Evolutionary conservation across 1,139 yeast species (phyloP).

Genomic region (Geotrichum cucujoidarum): DNA sequence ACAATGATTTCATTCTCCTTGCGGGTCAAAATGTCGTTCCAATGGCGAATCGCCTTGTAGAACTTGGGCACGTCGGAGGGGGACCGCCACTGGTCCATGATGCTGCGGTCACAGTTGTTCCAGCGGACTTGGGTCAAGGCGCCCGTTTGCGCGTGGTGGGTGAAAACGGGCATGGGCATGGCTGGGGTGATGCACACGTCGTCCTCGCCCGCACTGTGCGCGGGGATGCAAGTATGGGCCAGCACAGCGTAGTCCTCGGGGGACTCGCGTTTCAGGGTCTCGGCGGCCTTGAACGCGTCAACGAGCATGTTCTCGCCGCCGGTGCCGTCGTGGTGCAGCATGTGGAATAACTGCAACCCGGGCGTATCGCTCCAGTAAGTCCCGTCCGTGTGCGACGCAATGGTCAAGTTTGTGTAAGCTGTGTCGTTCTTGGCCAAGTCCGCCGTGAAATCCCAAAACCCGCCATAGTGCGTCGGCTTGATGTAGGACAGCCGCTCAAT

Average conservation of each 20-base stretch:
- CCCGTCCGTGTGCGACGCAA: conserved; percentile 69
- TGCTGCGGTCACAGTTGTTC: conserved; percentile 71
- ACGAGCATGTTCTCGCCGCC: conserved; percentile 74
- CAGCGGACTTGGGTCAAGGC: conserved; percentile 63
- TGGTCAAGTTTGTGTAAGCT: conserved; percentile 67
- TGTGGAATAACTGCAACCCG: conserved; percentile 67
- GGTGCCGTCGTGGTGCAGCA: conserved; percentile 58
- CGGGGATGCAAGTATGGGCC: conserved; percentile 54
- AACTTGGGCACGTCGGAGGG: conserved; percentile 54
- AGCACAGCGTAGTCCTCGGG: conserved; percentile 56
- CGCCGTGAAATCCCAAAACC: conserved; percentile 77
- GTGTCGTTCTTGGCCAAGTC: conserved; percentile 68
- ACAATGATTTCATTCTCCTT: conserved; percentile 52
- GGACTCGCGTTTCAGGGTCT: conserved; percentile 43
- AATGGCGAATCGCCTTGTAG: conserved; percentile 55
- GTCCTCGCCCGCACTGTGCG: conserved; percentile 74
- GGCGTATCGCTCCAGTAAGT: conserved; percentile 78
- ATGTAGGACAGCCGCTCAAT: conserved; percentile 60
- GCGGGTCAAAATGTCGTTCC: conserved; percentile 53
- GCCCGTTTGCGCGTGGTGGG: conserved; percentile 47
- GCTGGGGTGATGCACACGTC: conserved; percentile 63
- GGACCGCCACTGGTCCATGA: conserved; percentile 54
- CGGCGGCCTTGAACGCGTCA: conserved; percentile 65
- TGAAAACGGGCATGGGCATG: conserved; percentile 53
- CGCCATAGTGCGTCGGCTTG: conserved; percentile 73